Evolutionary conservation across 495 filamentous ascomycete genomes (phyloP), one percentile per base, ranked within the genome.

Genomic region (Tuber microsphaerosporum): DNA sequence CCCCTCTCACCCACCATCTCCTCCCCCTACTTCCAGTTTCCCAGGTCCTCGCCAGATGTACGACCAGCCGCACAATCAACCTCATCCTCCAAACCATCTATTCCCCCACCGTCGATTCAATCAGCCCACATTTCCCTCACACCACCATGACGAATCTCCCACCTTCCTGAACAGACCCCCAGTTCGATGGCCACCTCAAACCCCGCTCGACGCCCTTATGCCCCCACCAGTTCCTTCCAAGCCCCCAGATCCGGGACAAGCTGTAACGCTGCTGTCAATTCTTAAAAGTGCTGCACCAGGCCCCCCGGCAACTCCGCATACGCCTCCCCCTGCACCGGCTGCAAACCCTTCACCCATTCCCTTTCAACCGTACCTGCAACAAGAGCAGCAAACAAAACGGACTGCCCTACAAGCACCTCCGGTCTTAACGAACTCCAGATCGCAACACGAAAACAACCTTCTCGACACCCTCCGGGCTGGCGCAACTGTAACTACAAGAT

Each of bases 81-180:
- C 78, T 88, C 87, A 78, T 90, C 87, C 74, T 89, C 89, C 22
- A 91, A 85, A 70, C 81, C 85, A 81, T 91, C 92, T 0, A 84
- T 83, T 70, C 87, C 88, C 78, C 88, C 43, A 75, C 10, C 73
- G 44, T 14, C 71, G 26, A 34, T 42, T 34, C 34, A 69, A 68
- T 31, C 78, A 77, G 41, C 69, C 48, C 39, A 39, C 26, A 10
- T 77, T 77, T 41, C 65, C 37, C 46, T 73, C 75, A 5, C 5
- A 70, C 10, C 56, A 71, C 26, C 69, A 73, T 39, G 48, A 71
- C 45, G 75, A 69, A 22, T 77, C 31, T 41, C 72, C 43, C 31
- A 61, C 69, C 22, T 69, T 73, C 39, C 44, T 16, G 19, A 68
- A 78, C 39, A 68, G 69, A 31, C 78, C 71, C 26, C 51, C 73